Base-by-base conservation (phyloP, 164 flowering plant species). In the Magnolia kwangsiensis region DNA sequence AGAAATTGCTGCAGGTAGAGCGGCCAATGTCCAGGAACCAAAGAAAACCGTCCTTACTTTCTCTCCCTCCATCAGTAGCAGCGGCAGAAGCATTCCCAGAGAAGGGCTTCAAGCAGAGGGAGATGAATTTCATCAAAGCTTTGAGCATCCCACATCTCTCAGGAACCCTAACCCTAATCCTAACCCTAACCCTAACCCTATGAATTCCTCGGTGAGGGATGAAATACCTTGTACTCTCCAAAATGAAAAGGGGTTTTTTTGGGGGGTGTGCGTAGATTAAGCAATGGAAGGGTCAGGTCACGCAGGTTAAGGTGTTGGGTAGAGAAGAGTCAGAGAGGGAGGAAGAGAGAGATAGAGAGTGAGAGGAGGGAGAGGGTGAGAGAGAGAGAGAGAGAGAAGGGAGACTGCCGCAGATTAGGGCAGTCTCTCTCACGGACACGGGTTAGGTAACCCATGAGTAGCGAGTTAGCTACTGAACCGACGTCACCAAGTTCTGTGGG, bases 111-210 rank as follows among this genome's bases (percentile, higher is more conserved):
- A 81, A 87, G 73, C 96, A 91, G 10, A 82, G 77, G 72, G 89
- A 86, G 49, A 88, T 78, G 72, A 90, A 79, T 79, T 86, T 88
- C 92, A 88, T 91, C 83, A 88, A 86, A 70, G 75, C 83, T 79
- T 80, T 83, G 49, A 88, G 85, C 91, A n/a, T n/a, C n/a, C n/a
- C n/a, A n/a, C n/a, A n/a, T n/a, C n/a, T n/a, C n/a, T n/a, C n/a
- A n/a, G n/a, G 72, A 81, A 73, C 77, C 83, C 82, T 31, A 74
- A 19, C 69, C 79, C 74, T 11, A 51, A 31, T 24, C 55, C 70
- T 50, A 58, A 27, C 58, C 55, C 51, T 27, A 18, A 8, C 59
- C 2, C 59, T 51, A 65, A 65, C 10, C 37, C 31, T 13, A 1
- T 6, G 77, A 7, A 69, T n/a, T 1, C 18, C 4, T n/a, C 29